Evolutionary conservation across 768 basidiomycete species (phyloP).

Genomic region (Pleurotus pulmonarius): DNA sequence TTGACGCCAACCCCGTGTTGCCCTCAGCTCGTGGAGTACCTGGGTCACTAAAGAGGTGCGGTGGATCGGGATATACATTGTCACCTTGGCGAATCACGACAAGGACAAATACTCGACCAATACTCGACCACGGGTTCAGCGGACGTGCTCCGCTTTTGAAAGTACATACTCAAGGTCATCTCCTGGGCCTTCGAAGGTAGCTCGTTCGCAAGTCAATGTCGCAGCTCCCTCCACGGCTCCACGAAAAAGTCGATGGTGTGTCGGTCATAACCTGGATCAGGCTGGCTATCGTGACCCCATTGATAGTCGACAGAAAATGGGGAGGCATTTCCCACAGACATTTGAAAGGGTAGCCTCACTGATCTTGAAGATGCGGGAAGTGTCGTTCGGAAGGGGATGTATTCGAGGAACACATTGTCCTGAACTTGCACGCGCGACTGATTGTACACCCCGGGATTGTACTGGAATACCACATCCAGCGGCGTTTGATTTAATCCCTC

Average conservation of each 20-base stretch:
- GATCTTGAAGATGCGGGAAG: conserved; percentile 12
- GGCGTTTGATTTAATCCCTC: neutral
- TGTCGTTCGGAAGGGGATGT: conserved; percentile 10
- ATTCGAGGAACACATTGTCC: conserved; percentile 15
- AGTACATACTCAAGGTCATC: too few species aligned
- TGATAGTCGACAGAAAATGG: conserved; percentile 10
- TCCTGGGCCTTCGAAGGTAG: too few species aligned
- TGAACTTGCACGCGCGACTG: conserved; percentile 14
- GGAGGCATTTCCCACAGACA: conserved; percentile 9
- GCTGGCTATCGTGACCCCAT: conserved; percentile 8
- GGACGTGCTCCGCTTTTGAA: too few species aligned
- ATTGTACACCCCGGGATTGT: conserved; percentile 12
- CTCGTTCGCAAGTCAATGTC: conserved; percentile 7
- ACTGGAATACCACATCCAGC: conserved; percentile 12
- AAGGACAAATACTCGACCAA: too few species aligned
- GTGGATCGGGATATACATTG: too few species aligned
- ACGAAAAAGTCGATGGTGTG: conserved; percentile 9
- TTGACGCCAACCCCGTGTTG: too few species aligned
- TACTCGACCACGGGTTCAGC: too few species aligned
- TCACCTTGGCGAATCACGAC: too few species aligned
- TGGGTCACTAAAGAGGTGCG: too few species aligned
- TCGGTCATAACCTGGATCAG: conserved; percentile 3
- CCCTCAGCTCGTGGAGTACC: too few species aligned
- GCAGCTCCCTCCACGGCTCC: conserved; percentile 1
- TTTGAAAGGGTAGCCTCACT: conserved; percentile 13